Evolutionary conservation across 73 alveolate genomes (phyloP).

Genomic region (Paramecium caudatum): DNA sequence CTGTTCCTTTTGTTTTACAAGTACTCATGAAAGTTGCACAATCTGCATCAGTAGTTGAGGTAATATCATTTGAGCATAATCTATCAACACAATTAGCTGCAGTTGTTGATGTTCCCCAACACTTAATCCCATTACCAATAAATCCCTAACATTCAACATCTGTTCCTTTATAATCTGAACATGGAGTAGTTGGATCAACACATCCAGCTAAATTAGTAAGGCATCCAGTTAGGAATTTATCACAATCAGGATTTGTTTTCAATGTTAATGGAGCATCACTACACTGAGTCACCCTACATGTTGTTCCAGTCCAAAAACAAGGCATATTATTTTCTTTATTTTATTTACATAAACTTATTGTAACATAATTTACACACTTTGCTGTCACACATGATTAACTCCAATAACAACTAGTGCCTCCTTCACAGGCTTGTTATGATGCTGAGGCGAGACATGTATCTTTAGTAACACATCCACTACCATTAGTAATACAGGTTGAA

Average conservation of each 20-base stretch:
- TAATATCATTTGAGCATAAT: background rate
- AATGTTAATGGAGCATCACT: background rate
- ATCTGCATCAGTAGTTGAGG: background rate
- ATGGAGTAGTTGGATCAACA: background rate
- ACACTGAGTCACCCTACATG: conserved; percentile 8
- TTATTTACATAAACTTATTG: conserved; percentile 1
- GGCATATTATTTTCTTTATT: background rate
- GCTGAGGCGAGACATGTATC: background rate
- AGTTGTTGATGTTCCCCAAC: background rate
- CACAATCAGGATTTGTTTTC: background rate
- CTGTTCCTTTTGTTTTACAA: conserved; percentile 47
- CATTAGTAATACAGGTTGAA: background rate
- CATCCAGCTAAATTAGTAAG: background rate
- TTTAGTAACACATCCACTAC: conserved; percentile 4
- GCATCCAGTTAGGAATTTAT: conserved; percentile 4
- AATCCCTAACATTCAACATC: background rate
- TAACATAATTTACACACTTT: background rate
- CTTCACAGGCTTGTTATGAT: background rate
- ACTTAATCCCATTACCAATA: background rate
- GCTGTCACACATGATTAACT: conserved; percentile 10
- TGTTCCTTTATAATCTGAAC: conserved; percentile 8
- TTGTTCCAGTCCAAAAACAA: conserved; percentile 55
- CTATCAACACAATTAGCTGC: background rate
- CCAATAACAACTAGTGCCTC: background rate
- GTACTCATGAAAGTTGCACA: background rate